These are phyloP conservation scores for Raddia distichophylla DNA, from an alignment of 176 grass and related monocot species.

Conservation along the genomic window DNA sequence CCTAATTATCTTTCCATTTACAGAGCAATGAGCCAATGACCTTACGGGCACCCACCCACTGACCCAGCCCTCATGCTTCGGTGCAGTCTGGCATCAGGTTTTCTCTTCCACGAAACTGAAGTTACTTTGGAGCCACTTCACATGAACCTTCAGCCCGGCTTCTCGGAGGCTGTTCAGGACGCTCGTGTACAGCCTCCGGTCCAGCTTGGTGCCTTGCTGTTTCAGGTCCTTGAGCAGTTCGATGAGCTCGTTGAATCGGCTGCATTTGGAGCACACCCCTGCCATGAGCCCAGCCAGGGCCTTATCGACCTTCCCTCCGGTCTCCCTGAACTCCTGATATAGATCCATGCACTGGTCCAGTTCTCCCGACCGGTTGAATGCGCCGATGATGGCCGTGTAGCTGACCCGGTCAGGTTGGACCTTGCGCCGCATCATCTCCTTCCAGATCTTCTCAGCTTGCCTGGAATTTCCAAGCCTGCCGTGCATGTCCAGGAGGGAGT, in stretches of 20 bases:
- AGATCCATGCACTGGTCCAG: conserved; percentile 66
- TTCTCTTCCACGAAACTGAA: conserved; percentile 67
- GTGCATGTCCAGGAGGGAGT: conserved; percentile 90
- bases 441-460: conserved; percentile 91
- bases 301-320: conserved; percentile 67
- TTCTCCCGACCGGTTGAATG: conserved; percentile 71
- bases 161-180: conserved; percentile 69
- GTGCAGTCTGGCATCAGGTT: conserved; percentile 49
- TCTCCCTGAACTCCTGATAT: conserved; percentile 68
- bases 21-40: conserved; percentile 10
- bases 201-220: conserved; percentile 49
- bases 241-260: conserved; percentile 73
- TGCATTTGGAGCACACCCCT: conserved; percentile 71
- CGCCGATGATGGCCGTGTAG: conserved; percentile 76
- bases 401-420: conserved; percentile 64
- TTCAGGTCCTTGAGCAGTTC: conserved; percentile 69
- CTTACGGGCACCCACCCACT: neutral
- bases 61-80: neutral
- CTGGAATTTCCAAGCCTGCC: conserved; percentile 60
- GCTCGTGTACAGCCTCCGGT: conserved; percentile 65
- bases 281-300: conserved; percentile 75
- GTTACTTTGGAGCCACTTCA: conserved; percentile 68
- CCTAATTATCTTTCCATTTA: conserved; percentile 38
- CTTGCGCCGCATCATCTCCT: conserved; percentile 80
- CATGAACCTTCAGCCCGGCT: conserved; percentile 73